Evolutionary conservation across 2,329 filamentous ascomycete species (phyloP).

Genomic region (Paraphoma sp.): DNA sequence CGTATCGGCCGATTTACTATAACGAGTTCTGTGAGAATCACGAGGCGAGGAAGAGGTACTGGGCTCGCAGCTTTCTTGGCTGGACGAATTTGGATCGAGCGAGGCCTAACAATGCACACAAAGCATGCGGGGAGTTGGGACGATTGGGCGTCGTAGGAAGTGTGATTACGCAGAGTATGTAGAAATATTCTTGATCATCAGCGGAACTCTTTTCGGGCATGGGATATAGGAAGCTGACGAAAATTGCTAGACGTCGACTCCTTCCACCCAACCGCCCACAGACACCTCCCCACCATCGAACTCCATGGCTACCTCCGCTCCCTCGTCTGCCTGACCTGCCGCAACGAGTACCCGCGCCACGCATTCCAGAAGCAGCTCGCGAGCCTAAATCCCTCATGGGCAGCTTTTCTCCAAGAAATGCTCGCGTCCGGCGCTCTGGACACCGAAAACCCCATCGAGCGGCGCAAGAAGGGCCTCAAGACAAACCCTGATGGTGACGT

Average conservation of each 20-base stretch:
- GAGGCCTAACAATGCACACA: slow-evolving; percentile 80
- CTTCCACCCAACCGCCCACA: slow-evolving; percentile 82
- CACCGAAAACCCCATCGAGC: slow-evolving; percentile 76
- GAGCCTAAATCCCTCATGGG: slow-evolving; percentile 85
- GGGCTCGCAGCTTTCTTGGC: slow-evolving; percentile 92
- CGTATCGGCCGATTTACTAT: slow-evolving; percentile 90
- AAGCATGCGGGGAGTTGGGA: slow-evolving; percentile 75
- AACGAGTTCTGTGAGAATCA: slow-evolving; percentile 85
- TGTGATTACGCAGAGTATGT: slow-evolving; percentile 82
- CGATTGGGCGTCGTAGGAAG: slow-evolving; percentile 73
- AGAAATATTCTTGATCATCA: neutral
- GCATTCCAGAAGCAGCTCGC: slow-evolving; percentile 79
- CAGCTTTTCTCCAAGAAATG: slow-evolving; percentile 74
- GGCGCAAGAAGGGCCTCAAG: slow-evolving; percentile 72
- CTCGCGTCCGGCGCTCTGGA: slow-evolving; percentile 76
- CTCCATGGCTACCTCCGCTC: slow-evolving; percentile 89
- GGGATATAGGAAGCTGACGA: neutral
- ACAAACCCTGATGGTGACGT: slow-evolving; percentile 96
- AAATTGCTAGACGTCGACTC: slow-evolving; percentile 76
- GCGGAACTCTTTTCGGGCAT: neutral
- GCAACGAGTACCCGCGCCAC: slow-evolving; percentile 71
- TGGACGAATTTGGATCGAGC: slow-evolving; percentile 84
- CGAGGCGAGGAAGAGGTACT: slow-evolving; percentile 89
- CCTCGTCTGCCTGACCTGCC: slow-evolving; percentile 81
- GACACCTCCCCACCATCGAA: slow-evolving; percentile 76